Base-by-base conservation (phyloP, 2,329 filamentous ascomycete species). In the Talaromyces sp. region DNA sequence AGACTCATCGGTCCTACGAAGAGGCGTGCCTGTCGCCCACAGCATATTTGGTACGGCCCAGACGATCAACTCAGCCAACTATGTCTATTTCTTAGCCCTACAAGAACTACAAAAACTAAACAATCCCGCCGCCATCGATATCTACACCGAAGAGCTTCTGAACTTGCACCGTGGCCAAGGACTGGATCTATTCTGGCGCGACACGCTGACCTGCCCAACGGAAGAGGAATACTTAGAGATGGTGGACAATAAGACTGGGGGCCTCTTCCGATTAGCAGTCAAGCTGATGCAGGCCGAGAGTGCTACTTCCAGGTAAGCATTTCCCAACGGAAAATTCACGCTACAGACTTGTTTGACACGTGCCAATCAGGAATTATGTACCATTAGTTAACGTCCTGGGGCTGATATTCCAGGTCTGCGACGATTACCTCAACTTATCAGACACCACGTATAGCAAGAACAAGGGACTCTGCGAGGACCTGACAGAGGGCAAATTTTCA, bases 401-500 rank as follows among this genome's bases (percentile, higher is more conserved):
- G 0, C 66, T 79, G 26, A 74, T 78, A 38, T 79, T 79, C 61
- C 77, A 80, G 61, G 78, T 80, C 59, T 78, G 77, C 63, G 77
- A 80, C 79, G 94, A 99, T 81, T 96, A 96, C 78, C 86, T 92
- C 74, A 97, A 97, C 74, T 85, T 99, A 50, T 84, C 83, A 31
- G 74, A 70, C 58, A 79, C 78, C n/a, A 82, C 87, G 69, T 97
- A 97, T 80, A 87, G 87, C 41, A 81, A 88, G 65, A 93, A 96
- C 75, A 97, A 97, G 79, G 94, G 93, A 55, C 84, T 96, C 67
- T 96, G 91, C 75, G 93, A 97, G 79, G 94, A 97, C 75, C 78
- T 97, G 67, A 97, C 92, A 0, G 94, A 97, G 78, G 93, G 93
- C 64, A 97, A 97, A 81, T 97, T 97, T 79, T 93, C 89, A 27